Percentiles rank a stretch among this genome's conserved stretches.
Conservation (phyloP, 140 eudicot species). For the Bidens hawaiensis region DNA sequence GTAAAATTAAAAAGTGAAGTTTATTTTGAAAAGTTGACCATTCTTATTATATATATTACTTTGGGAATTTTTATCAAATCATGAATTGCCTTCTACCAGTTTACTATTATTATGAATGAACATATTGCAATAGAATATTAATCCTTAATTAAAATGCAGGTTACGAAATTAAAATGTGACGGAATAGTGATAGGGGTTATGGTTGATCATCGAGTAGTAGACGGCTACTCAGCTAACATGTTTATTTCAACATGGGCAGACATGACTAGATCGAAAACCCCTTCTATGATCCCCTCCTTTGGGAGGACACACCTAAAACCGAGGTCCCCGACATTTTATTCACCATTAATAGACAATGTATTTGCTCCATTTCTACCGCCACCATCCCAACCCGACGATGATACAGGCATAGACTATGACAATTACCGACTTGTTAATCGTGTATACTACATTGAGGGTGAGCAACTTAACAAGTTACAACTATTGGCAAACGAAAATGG, state of each 20-base stretch:
- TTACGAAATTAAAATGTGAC: constrained; percentile 45
- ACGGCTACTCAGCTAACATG: constrained; percentile 69
- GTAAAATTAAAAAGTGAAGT: too few species aligned
- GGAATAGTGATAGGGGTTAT: constrained; percentile 46
- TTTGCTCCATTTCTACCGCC: constrained; percentile 21
- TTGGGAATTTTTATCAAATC: too few species aligned
- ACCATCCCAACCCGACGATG: background rate
- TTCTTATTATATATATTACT: too few species aligned
- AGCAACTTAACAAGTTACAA: constrained; percentile 33
- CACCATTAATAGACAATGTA: constrained; percentile 22
- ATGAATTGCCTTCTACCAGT: too few species aligned
- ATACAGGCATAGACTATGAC: background rate
- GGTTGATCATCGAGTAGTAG: constrained; percentile 47
- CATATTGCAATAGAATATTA: background rate
- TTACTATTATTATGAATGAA: background rate
- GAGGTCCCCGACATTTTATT: constrained; percentile 28
- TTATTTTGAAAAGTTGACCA: too few species aligned
- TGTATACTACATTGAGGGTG: constrained; percentile 36
- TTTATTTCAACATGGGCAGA: constrained; percentile 61
- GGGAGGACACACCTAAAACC: constrained; percentile 44
- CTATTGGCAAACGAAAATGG: constrained; percentile 15
- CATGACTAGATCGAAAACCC: constrained; percentile 27
- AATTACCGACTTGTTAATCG: constrained; percentile 22
- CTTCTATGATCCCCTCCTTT: constrained; percentile 38
- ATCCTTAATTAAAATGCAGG: constrained; percentile 25